Conservation (phyloP, 2,329 filamentous ascomycete genomes). For the Stachybotrys echinatus region DNA sequence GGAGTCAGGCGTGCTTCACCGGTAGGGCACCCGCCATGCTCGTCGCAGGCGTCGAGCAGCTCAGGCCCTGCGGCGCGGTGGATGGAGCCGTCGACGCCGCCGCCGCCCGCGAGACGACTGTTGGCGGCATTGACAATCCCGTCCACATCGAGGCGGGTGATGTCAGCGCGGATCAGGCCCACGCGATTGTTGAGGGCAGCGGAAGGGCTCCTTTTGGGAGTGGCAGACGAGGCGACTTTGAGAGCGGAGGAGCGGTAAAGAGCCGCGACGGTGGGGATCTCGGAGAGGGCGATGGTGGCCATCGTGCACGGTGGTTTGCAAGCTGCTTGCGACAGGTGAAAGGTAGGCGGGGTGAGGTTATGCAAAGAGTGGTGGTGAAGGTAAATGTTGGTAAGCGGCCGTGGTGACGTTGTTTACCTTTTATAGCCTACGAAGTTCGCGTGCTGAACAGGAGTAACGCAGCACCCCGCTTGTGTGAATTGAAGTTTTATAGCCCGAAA, state of each 20-base stretch:
- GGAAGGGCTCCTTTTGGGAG: conserved; percentile 29
- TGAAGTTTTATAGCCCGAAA: no score
- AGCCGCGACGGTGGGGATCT: conserved; percentile 57
- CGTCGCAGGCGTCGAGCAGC: conserved; percentile 67
- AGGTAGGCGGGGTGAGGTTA: not conserved
- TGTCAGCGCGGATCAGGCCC: conserved; percentile 68
- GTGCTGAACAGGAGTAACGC: no score
- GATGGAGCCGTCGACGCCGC: conserved; percentile 88
- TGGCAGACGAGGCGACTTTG: conserved; percentile 12
- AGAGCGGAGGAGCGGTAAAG: conserved; percentile 49
- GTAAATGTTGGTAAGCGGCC: not conserved
- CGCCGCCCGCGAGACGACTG: conserved; percentile 69
- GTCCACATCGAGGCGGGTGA: conserved; percentile 72
- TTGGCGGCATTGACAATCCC: conserved; percentile 96
- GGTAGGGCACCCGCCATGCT: conserved; percentile 65
- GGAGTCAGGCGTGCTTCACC: conserved; percentile 79
- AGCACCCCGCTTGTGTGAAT: no score
- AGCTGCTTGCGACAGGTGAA: no score
- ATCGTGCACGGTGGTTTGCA: no score
- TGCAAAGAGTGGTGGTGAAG: not conserved
- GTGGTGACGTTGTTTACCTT: no score
- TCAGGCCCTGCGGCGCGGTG: conserved; percentile 71
- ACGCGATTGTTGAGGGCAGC: conserved; percentile 63
- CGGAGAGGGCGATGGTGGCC: conserved; percentile 34
- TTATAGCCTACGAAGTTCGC: no score